Percentiles rank a stretch among this genome's conserved stretches.
Conservation (phyloP, 345 rosid species). For the Balakata baccata region DNA sequence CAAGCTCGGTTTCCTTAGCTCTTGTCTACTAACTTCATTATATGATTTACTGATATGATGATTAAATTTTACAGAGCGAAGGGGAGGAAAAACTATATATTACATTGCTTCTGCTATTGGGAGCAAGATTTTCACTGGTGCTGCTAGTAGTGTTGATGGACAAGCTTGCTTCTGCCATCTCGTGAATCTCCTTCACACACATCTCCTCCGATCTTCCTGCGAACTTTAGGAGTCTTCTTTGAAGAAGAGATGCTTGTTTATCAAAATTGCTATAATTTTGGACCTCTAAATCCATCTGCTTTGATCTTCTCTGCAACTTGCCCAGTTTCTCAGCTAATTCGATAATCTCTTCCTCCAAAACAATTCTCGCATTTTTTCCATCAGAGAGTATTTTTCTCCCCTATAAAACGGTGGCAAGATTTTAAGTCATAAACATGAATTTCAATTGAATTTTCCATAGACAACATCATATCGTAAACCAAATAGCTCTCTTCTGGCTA, state of each 20-base stretch:
- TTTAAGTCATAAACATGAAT: constrained; percentile 4
- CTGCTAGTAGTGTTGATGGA: constrained; percentile 46
- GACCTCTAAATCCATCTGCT: constrained; percentile 33
- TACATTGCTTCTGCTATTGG: constrained; percentile 17
- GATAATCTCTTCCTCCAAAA: constrained; percentile 62
- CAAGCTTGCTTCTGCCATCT: constrained; percentile 77
- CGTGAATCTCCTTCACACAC: constrained; percentile 50
- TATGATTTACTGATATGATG: too few relatives aligned
- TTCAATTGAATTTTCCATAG: too few relatives aligned
- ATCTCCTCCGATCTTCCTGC: constrained; percentile 41
- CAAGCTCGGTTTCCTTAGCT: too few relatives aligned
- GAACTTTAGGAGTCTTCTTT: constrained; percentile 44
- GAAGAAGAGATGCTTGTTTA: constrained; percentile 50
- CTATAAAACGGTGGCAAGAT: constrained; percentile 34
- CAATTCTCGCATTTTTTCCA: constrained; percentile 41
- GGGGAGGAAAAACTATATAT: not conserved
- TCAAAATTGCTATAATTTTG: constrained; percentile 53
- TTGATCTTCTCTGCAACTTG: constrained; percentile 55
- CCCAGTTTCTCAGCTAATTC: constrained; percentile 54
- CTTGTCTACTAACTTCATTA: too few relatives aligned
- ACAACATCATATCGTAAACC: too few relatives aligned
- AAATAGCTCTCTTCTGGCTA: too few relatives aligned
- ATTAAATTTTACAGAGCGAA: not conserved
- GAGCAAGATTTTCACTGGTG: constrained; percentile 40
- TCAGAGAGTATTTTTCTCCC: constrained; percentile 58